Evolutionary conservation across 768 basidiomycete genomes (phyloP), one percentile per base, ranked within the genome.

Genomic region (Gloeopeniophorella convolvens): DNA sequence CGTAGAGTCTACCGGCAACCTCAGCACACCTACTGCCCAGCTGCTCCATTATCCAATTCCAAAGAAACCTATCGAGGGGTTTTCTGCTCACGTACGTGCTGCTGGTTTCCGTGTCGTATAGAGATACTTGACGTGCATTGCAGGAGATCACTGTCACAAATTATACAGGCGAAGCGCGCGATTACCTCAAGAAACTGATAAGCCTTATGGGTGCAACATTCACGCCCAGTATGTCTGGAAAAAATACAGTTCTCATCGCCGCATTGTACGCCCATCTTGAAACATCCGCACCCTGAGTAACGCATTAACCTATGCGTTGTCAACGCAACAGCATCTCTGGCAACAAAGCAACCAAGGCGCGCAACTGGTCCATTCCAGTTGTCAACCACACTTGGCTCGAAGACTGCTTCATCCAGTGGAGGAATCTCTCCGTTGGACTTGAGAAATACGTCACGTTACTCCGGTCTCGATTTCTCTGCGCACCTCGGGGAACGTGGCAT

Each of bases 351-450:
- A 67, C 68, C 6, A 87, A 86, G 60, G 89, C 91, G 0, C 70
- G 72, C 7, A 70, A 78, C 0, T 95, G 93, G 93, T 79, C 78
- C 0, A 85, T 94, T 54, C 84, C 90, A 0, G 72, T 93, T 50
- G 85, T 94, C 10, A 95, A 92, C 58, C 93, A 97, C 59, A 74
- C 76, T 0, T 96, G 91, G 90, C 72, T 96, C 3, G 93, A 96
- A 61, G 89, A 93, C 54, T 94, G 89, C 62, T 87, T 93, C 61
- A 67, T 80, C 18, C 74, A 80, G 44, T 96, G 93, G 92, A 75
- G 76, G 40, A 73, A 75, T 28, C 69, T 88, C 50, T 82, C 83
- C 0, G 74, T 78, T 11, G 82, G 76, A 1, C 65, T 73, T 15
- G 78, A 80, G 42, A 83, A 82, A 48, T 91, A 90, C 65, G 78